phyloP scores from a whole-genome alignment of 495 filamentous ascomycete genomes.

The Hypoxylon subgilvum region DNA sequence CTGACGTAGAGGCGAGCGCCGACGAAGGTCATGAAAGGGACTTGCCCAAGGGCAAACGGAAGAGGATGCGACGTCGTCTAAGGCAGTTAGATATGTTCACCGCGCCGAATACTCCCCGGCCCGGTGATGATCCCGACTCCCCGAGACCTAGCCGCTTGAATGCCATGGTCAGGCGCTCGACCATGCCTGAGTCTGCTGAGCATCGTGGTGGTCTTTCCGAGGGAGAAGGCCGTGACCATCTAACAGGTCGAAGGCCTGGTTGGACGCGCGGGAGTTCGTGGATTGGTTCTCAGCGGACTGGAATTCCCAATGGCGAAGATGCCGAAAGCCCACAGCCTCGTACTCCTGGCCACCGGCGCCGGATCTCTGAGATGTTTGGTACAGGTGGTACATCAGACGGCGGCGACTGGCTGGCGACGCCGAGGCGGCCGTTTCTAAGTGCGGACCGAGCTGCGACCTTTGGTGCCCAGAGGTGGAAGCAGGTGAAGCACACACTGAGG shows the following conservation, averaged over 20 bases:
- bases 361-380: constrained; percentile 72
- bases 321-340: constrained; percentile 57
- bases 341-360: constrained; percentile 73
- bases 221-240: constrained; percentile 81
- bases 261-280: constrained; percentile 61
- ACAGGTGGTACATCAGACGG: constrained; percentile 59
- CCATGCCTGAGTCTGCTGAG: constrained; percentile 70
- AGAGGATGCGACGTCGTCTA: constrained; percentile 58
- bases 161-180: constrained; percentile 70
- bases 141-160: constrained; percentile 46
- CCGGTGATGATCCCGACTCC: constrained; percentile 39
- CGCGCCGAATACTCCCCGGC: constrained; percentile 46
- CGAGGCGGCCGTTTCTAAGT: constrained; percentile 57
- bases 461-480: constrained; percentile 83
- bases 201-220: constrained; percentile 80
- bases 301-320: constrained; percentile 46
- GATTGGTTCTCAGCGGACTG: constrained; percentile 51
- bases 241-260: constrained; percentile 63
- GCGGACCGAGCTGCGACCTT: constrained; percentile 74
- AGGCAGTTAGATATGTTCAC: constrained; percentile 55
- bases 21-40: constrained; percentile 59
- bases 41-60: constrained; percentile 55
- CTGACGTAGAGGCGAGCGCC: constrained; percentile 76
- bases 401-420: constrained; percentile 54
- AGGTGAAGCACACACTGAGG: constrained; percentile 83